A percentile compares a stretch with the other conserved stretches of the same genome.
phyloP scores from a whole-genome alignment of 129 eudicot genomes.

The Centella asiatica region DNA sequence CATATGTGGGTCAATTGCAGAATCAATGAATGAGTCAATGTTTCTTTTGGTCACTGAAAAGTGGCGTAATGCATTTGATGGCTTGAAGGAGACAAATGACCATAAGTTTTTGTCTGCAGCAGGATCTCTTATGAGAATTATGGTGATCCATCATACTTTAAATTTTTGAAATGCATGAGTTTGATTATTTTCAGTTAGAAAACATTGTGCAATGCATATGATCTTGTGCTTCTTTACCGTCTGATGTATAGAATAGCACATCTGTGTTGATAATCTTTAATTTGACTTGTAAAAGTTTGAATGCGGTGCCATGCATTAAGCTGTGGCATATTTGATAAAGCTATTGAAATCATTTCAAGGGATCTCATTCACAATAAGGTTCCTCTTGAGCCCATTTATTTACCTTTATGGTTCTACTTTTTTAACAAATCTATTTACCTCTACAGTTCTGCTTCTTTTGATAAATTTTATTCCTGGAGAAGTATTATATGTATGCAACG shows the following conservation, averaged over 20 bases:
- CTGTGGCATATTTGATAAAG: not conserved
- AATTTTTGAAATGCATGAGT: constrained; percentile 1
- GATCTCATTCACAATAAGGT: not conserved
- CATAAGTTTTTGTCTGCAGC: constrained; percentile 78
- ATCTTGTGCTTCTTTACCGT: not conserved
- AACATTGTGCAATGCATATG: not conserved
- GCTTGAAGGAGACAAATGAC: constrained; percentile 74
- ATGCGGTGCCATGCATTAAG: too few relatives aligned
- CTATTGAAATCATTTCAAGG: not conserved
- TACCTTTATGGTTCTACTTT: too few relatives aligned
- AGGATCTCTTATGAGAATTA: constrained; percentile 71
- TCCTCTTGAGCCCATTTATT: not conserved
- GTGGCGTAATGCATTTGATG: constrained; percentile 82
- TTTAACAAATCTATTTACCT: too few relatives aligned
- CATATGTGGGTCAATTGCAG: constrained; percentile 86
- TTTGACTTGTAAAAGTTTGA: not conserved
- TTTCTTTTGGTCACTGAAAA: constrained; percentile 60
- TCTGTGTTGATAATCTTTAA: not conserved
- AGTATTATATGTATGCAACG: too few relatives aligned
- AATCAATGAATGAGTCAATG: constrained; percentile 82
- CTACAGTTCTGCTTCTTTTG: too few relatives aligned
- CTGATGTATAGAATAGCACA: not conserved
- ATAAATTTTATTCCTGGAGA: too few relatives aligned
- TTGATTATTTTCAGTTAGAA: not conserved
- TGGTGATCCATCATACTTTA: constrained; percentile 40